Percentiles rank a stretch among this genome's conserved stretches.
Evolutionary conservation across 2,329 filamentous ascomycete genomes (phyloP).

Genomic region (Talaromyces funiculosus): DNA sequence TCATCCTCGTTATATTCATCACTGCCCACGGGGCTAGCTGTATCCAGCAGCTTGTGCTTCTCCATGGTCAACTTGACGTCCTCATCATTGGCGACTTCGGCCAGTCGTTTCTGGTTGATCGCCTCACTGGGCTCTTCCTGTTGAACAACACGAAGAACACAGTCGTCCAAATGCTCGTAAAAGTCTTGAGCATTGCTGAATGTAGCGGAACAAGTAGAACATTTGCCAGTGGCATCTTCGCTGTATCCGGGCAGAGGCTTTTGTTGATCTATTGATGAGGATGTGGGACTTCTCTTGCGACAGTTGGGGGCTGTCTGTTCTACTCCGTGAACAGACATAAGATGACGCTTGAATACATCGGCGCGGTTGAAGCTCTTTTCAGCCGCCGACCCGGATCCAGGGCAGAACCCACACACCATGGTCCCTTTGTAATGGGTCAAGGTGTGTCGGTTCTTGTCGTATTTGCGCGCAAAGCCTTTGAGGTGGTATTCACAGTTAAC

Average conservation of each 20-base stretch:
- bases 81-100: constrained; percentile 56
- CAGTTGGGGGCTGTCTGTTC: constrained; percentile 91
- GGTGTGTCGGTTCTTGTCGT: constrained; percentile 93
- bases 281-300: constrained; percentile 61
- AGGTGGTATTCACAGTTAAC: constrained; percentile 83
- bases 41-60: constrained; percentile 49
- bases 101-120: constrained; percentile 51
- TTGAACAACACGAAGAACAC: constrained; percentile 59
- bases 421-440: constrained; percentile 95
- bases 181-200: constrained; percentile 91
- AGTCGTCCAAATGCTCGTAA: constrained; percentile 86
- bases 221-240: constrained; percentile 75
- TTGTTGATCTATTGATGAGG: constrained; percentile 27
- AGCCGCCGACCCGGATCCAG: constrained; percentile 76
- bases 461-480: constrained; percentile 91
- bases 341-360: constrained; percentile 90
- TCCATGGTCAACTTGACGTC: constrained; percentile 54
- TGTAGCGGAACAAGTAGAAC: constrained; percentile 80
- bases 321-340: constrained; percentile 84
- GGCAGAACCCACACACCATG: constrained; percentile 94
- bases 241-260: constrained; percentile 68
- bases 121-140: constrained; percentile 54
- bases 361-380: constrained; percentile 96
- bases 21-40: constrained; percentile 48
- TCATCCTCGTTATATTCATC: constrained; percentile 41